Base-by-base conservation (phyloP, 2,329 filamentous ascomycete genomes). In the Cyphellophora europaea region DNA sequence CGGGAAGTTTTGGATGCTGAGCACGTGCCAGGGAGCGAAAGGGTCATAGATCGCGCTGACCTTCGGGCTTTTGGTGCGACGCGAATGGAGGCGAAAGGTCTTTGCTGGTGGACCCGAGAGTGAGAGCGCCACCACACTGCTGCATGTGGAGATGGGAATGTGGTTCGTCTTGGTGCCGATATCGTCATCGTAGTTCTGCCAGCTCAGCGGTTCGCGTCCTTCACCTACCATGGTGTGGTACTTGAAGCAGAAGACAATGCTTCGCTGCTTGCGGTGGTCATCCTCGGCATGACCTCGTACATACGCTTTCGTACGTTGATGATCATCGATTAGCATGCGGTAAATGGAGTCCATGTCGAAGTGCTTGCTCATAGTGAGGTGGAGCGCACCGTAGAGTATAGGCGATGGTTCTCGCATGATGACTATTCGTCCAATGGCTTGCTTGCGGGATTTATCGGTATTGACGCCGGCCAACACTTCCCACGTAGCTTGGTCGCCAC, bases 341-440 rank as follows among this genome's bases (percentile, higher is more conserved):
- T 73, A 71, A 2, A 79, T 57, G 41, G 77, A 74, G 31, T 76
- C 66, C 69, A 79, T 74, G 48, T 79, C 74, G 43, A 79, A 79
- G 38, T 70, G 58, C 10, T 65, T 50, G 17, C 66, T 60, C 60
- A 78, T 67, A 3, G 72, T 72, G 36, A 75, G 55, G 48, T 79
- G 74, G 2, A 77, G 57, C 0, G 72, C 71, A 2, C 68, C 74
- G 33, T 79, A 72, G 21, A 75, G 64, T 5, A 77, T 63, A 0
- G 75, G 71, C 2, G 72, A 70, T 2, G 74, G 74, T 44, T 79
- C 75, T 43, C 75, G 66, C 16, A 77, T 61, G 40, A 78, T 72
- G 0, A 71, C 72, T 43, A 78, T 76, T 28, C 73, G 65, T 2
- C 74, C 74, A 5, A 74, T 69, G 0, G 69, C 62, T 14, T 67